Base-by-base conservation (phyloP, 352 stramenopile genomes). In the Peronospora destructor region DNA sequence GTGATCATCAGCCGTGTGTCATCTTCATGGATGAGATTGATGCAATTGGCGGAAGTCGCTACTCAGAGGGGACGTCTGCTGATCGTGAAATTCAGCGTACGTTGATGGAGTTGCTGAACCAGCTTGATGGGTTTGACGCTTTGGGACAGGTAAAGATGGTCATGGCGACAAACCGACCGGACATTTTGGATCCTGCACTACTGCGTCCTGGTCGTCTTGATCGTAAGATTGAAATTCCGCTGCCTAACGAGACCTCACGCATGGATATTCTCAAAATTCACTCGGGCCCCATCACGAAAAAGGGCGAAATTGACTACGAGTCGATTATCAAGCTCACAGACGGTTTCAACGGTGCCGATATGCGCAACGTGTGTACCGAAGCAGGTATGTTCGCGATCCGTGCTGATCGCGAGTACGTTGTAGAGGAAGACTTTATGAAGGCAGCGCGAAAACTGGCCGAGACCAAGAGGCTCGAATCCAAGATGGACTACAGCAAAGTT, bases 11-110 rank as follows among this genome's bases (percentile, higher is more conserved):
- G 78, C 96, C 97, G 33, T 99, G 95, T 57, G 96, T 99, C 49
- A 99, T 99, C 70, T 99, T 99, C 64, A 99, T 99, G 94, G 97
- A 99, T 72, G 97, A 99, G 64, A 98, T 99, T 68, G 97, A 99
- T 79, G 96, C 96, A 19, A 99, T 99, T 63, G 96, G 96, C 63
- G 96, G 96, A 56, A 97, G 85, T 41, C 92, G 97, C 30, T 98
- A 98, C 66, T 97, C 86, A 36, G 95, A 99, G 66, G 96, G 96
- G 49, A 98, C 94, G 26, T 97, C 84, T 21, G 88, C 85, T 3
- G 88, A 96, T 66, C 92, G 96, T 49, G 97, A 99, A 72, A 99
- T 99, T 76, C 97, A 99, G 68, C 89, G 97, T 34, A 99, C 97
- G 51, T 71, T 99, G 12, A 98, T 99, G 95, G 96, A 99, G 63